A percentile compares a stretch with the other conserved stretches of the same genome.
These are phyloP conservation scores for Naganishia vishniacii DNA, from an alignment of 768 basidiomycete genomes.

Conservation along the genomic window DNA sequence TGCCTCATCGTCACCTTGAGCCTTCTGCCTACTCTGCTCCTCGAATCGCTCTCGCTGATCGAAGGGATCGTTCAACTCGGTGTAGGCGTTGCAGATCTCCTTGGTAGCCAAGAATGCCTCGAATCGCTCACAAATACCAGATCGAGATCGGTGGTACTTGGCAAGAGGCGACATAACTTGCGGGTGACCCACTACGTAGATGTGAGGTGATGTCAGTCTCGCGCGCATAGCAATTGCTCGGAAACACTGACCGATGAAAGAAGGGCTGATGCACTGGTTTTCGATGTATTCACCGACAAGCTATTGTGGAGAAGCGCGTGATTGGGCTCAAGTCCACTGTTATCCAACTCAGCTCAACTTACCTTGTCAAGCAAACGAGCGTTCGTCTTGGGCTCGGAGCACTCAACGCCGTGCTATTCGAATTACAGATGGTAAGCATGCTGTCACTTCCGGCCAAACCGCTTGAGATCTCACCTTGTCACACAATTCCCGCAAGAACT, in stretches of 20 bases:
- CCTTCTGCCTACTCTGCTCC: constrained; percentile 87
- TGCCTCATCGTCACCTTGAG: constrained; percentile 93
- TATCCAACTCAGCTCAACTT: constrained; percentile 21
- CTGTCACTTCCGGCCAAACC: not conserved
- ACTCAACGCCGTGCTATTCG: constrained; percentile 83
- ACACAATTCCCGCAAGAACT: constrained; percentile 77
- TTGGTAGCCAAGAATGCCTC: constrained; percentile 97
- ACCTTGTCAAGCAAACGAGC: constrained; percentile 92
- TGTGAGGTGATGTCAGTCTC: constrained; percentile 1
- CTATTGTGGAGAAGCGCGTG: constrained; percentile 48
- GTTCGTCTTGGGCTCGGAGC: constrained; percentile 91
- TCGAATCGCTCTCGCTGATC: constrained; percentile 86
- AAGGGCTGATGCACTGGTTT: constrained; percentile 87
- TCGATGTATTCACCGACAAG: constrained; percentile 98
- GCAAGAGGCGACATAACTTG: constrained; percentile 99
- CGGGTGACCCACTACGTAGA: constrained; percentile 77
- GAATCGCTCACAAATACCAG: constrained; percentile 96
- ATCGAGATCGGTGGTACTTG: constrained; percentile 95
- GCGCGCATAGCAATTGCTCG: not conserved
- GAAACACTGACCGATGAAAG: constrained; percentile 62
- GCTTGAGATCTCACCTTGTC: constrained; percentile 60
- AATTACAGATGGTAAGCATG: not conserved
- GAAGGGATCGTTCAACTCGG: constrained; percentile 92
- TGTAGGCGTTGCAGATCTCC: constrained; percentile 98
- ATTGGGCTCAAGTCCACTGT: constrained; percentile 4